Evolutionary conservation across 768 basidiomycete genomes (phyloP), one percentile per base, ranked within the genome.

Genomic region (Collybiopsis confluens): DNA sequence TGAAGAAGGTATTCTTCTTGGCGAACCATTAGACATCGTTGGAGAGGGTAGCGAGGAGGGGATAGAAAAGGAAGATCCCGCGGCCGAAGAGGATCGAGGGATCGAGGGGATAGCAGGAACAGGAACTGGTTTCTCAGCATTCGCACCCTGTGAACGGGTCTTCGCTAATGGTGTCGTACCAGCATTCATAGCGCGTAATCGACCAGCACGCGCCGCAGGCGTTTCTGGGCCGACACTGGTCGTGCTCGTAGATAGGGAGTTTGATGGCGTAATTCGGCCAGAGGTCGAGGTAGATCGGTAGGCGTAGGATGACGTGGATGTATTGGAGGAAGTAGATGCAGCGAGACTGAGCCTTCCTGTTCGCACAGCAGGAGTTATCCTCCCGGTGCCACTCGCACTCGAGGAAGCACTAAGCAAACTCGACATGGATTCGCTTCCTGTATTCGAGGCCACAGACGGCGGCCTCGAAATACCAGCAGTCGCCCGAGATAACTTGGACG

Each of bases 401-500:
- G 68, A 62, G 1, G 72, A 67, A 38, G 64, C 54, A 23, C 47
- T 48, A 7, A 48, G 47, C 18, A 48, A 26, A 35, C 47, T 33
- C 21, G 47, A 48, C 47, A 48, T 48, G 15, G 47, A 33, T 36
- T 48, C 47, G 20, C 47, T 48, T 15, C 35, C 47, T 5, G 47
- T 33, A 23, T 30, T 48, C 18, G 52, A 95, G 3, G 88, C 83
- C 30, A 88, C 92, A 2, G 93, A 95, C 1, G 87, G 73, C 0
- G 94, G 47, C 47, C 47, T 48, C 20, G 47, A 48, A 21, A 48
- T 13, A 15, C 85, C 81, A 18, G 84, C 82, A 2, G 88, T 92
- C 5, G 90, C 84, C 4, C 82, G 62, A 2, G 92, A 89, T 18
- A 99, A 81, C 66, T 97, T 97, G 30, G 81, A 71, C 1, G 83